Evolutionary conservation across 2,329 filamentous ascomycete species (phyloP), one percentile per base, ranked within the genome.

Genomic region (Aspergillus arachidicola): DNA sequence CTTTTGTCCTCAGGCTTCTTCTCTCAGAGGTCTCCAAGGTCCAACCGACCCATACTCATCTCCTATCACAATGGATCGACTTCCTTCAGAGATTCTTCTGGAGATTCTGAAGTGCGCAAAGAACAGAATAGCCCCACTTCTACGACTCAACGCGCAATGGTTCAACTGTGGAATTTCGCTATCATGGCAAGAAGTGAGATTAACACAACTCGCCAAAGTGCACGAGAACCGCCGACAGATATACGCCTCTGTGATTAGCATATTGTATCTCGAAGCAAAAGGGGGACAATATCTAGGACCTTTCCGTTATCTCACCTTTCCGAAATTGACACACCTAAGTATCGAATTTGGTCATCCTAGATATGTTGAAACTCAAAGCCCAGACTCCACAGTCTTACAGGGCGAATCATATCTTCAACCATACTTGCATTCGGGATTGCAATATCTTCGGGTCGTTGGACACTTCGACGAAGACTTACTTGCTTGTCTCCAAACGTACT

Each of bases 111-210:
- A 14, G 4, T 1, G 7, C 38, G 38, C 2, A 19, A 2, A 41
- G 0, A 2, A 2, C 14, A 19, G 19, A 0, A 41, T 14, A 2
- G 6, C 14, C 2, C 19, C 38, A 0, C 38, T 41, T 0, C 19
- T 41, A 2, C 7, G 38, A 19, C 12, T 41, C 14, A 41, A 41
- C 38, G n/a, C 14, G 5, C 16, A 14, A 6, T 41, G 38, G 38
- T 41, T 41, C 6, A 12, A 19, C 1, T 41, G 14, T 19, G 38
- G 38, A 1, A 41, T 41, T 19, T 41, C 38, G 12, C 1, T 41
- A 6, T 5, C 7, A 19, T 41, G 23, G 23, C 23, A 23, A 23
- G 23, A 23, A 23, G 23, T 23, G 23, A 23, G 23, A 23, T 23
- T 23, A 23, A 23, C 2, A 23, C 23, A 23, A 12, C 36, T 41